Evolutionary conservation across 805 yeast genomes (phyloP).

Genomic region (Metschnikowia similis): DNA sequence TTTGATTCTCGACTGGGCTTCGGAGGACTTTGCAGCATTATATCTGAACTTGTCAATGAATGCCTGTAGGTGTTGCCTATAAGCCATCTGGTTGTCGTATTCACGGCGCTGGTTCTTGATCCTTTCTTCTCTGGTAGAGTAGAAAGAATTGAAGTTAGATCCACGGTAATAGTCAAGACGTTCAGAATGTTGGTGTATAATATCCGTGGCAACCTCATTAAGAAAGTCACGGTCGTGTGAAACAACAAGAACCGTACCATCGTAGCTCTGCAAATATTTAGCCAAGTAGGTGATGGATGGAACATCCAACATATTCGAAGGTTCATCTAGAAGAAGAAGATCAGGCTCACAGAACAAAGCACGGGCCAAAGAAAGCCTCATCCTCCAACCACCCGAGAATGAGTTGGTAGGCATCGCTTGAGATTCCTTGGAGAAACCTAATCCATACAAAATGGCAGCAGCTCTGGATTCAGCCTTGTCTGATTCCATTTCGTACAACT

Average conservation of each 20-base stretch:
- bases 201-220: conserved; percentile 97
- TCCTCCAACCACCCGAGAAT: conserved; percentile 99
- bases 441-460: conserved; percentile 85
- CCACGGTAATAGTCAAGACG: conserved; percentile 94
- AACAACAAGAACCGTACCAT: conserved; percentile 89
- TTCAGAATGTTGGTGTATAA: conserved; percentile 96
- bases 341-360: conserved; percentile 98
- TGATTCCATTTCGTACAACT: conserved; percentile 87
- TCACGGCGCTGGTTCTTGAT: conserved; percentile 89
- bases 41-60: conserved; percentile 96
- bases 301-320: conserved; percentile 99
- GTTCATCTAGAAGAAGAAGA: conserved; percentile 89
- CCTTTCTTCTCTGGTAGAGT: conserved; percentile 92
- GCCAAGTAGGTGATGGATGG: conserved; percentile 95
- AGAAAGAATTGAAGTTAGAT: conserved; percentile 88
- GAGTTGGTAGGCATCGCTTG: conserved; percentile 81
- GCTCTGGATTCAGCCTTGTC: conserved; percentile 98
- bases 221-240: conserved; percentile 97
- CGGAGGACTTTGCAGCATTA: conserved; percentile 95
- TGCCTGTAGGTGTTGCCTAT: conserved; percentile 86
- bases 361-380: conserved; percentile 97
- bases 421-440: conserved; percentile 88
- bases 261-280: conserved; percentile 81
- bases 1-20: conserved; percentile 97
- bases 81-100: conserved; percentile 96